These are phyloP conservation scores for Aspergillus viridinutans DNA, from an alignment of 2,329 filamentous ascomycete species.

Conservation along the genomic window DNA sequence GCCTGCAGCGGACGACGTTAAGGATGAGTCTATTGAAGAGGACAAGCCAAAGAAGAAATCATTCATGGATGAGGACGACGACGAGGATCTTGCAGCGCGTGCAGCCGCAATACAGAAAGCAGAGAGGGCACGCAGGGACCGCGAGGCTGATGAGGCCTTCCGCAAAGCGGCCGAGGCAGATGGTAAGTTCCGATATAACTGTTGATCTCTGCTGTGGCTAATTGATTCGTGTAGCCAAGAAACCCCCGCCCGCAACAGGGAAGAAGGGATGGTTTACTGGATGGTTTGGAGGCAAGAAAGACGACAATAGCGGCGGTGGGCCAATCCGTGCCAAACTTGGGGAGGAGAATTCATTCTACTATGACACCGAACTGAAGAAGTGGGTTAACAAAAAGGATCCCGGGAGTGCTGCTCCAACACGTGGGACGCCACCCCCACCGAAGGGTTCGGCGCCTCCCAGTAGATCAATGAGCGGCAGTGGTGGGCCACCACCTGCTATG, in stretches of 20 bases:
- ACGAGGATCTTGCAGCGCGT: slow-evolving; percentile 57
- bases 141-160: slow-evolving; percentile 80
- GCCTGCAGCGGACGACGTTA: slow-evolving; percentile 43
- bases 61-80: slow-evolving; percentile 76
- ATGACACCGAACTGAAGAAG: slow-evolving; percentile 91
- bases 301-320: slow-evolving; percentile 38
- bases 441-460: slow-evolving; percentile 50
- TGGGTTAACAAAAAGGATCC: slow-evolving; percentile 96
- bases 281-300: slow-evolving; percentile 69
- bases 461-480: slow-evolving; percentile 51
- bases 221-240: slow-evolving; percentile 40
- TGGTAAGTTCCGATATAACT: slow-evolving; percentile 38
- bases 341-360: slow-evolving; percentile 88
- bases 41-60: slow-evolving; percentile 68
- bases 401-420: slow-evolving; percentile 54
- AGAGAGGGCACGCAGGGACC: slow-evolving; percentile 66
- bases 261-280: slow-evolving; percentile 71
- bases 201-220: slow-evolving; percentile 37
- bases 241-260: slow-evolving; percentile 21
- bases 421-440: slow-evolving; percentile 75
- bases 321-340: slow-evolving; percentile 92
- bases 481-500: slow-evolving; percentile 45
- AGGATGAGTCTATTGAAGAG: slow-evolving; percentile 53
- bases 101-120: slow-evolving; percentile 52
- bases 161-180: slow-evolving; percentile 72